Percentiles rank a stretch among this genome's conserved stretches.
phyloP scores from a whole-genome alignment of 345 rosid genomes.

The Dovyalis caffra region DNA sequence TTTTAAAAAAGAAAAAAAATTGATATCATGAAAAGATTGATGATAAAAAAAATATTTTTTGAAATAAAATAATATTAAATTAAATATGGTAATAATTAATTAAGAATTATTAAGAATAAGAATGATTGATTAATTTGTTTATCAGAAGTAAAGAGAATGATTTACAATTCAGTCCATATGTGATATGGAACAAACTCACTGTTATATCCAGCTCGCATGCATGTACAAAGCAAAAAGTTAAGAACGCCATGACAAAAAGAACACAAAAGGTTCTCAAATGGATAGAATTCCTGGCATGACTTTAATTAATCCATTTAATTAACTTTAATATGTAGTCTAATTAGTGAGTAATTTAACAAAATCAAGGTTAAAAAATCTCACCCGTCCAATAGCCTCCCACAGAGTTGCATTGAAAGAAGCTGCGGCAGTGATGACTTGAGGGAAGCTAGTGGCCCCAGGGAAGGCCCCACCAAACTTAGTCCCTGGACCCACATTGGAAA shows the following conservation, averaged over 20 bases:
- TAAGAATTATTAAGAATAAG: too few relatives aligned
- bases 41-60: too few relatives aligned
- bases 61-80: too few relatives aligned
- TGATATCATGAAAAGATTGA: too few relatives aligned
- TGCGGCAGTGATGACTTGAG: conserved; percentile 33
- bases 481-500: conserved; percentile 34
- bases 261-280: background rate
- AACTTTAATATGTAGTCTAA: background rate
- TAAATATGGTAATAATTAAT: too few relatives aligned
- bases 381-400: conserved; percentile 37
- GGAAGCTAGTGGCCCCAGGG: conserved; percentile 33
- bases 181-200: background rate
- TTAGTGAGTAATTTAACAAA: background rate
- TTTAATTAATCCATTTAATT: background rate
- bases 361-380: background rate
- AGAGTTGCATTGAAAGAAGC: conserved; percentile 31
- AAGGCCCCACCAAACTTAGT: conserved; percentile 27
- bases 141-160: too few relatives aligned
- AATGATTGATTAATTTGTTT: too few relatives aligned
- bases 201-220: background rate
- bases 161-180: too few relatives aligned
- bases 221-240: background rate
- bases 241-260: background rate
- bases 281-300: background rate
- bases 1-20: too few relatives aligned